Conservation (phyloP, 169 alveolate genomes). For the Miamiensis avidus region DNA sequence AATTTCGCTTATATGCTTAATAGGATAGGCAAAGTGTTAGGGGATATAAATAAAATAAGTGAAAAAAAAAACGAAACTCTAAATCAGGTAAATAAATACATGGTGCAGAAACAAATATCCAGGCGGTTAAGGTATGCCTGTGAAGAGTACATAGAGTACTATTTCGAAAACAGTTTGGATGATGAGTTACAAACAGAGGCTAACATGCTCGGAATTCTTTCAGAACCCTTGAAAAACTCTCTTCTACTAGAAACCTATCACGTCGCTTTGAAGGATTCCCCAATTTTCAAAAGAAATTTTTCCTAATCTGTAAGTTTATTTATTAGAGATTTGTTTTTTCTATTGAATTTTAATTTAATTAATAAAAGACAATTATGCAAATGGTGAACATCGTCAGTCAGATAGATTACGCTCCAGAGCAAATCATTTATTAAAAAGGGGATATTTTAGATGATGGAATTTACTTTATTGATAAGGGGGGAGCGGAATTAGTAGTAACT, state of each 20-base stretch:
- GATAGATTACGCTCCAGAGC: neutral
- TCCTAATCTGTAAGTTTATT: neutral
- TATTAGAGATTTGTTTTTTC: too few species aligned
- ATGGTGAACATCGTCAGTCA: neutral
- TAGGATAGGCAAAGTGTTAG: neutral
- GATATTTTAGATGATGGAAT: neutral
- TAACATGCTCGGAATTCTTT: slow-evolving; percentile 6
- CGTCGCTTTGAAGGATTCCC: slow-evolving; percentile 14
- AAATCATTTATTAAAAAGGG: neutral
- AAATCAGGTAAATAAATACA: neutral
- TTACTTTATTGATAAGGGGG: neutral
- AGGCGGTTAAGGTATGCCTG: neutral
- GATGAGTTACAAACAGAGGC: slow-evolving; percentile 13
- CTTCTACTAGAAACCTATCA: slow-evolving; percentile 6
- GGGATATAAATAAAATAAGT: too few species aligned
- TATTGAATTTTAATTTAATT: too few species aligned
- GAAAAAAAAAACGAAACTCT: neutral
- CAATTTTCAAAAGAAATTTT: slow-evolving; percentile 14
- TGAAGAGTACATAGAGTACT: slow-evolving; percentile 18
- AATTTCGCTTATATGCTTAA: neutral
- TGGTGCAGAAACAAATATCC: neutral
- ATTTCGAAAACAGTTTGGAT: slow-evolving; percentile 4
- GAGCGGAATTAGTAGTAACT: neutral
- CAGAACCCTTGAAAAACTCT: slow-evolving; percentile 15
- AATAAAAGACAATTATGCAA: neutral